Percentiles rank a stretch among this genome's conserved stretches.
These are phyloP conservation scores for Aureoboletus auriporus DNA, from an alignment of 768 basidiomycete genomes.

Conservation along the genomic window DNA sequence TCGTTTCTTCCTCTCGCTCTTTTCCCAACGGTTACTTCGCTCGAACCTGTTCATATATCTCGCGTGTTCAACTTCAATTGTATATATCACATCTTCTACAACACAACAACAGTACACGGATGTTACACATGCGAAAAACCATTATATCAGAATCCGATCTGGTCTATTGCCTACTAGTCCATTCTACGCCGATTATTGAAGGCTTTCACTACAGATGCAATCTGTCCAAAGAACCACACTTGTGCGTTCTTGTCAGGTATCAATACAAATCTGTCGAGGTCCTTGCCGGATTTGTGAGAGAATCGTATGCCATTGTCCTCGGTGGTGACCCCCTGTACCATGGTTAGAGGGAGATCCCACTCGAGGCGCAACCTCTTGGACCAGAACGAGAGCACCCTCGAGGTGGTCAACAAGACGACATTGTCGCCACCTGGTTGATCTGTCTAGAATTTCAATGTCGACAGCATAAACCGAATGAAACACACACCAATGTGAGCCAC, in stretches of 20 bases:
- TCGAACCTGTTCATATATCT: conserved; percentile 25
- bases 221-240: conserved; percentile 77
- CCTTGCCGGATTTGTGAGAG: conserved; percentile 72
- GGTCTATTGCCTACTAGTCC: conserved; percentile 38
- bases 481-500: conserved; percentile 86
- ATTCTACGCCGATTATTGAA: conserved; percentile 74
- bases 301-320: conserved; percentile 91
- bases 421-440: conserved; percentile 79
- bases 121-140: conserved; percentile 19
- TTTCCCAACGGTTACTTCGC: conserved; percentile 14
- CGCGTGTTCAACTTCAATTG: conserved; percentile 21
- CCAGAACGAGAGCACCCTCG: conserved; percentile 78
- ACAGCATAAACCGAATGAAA: background rate
- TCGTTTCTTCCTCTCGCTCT: conserved; percentile 17
- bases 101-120: conserved; percentile 21
- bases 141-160: conserved; percentile 6
- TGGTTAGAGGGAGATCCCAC: conserved; percentile 88
- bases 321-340: conserved; percentile 82
- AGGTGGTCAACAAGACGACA: conserved; percentile 74
- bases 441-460: conserved; percentile 26
- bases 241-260: conserved; percentile 73
- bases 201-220: conserved; percentile 70
- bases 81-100: conserved; percentile 22
- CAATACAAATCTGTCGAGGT: conserved; percentile 71
- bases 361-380: conserved; percentile 79